Conservation (phyloP, 1,284 basidiomycete species). For the Malassezia slooffiae region DNA sequence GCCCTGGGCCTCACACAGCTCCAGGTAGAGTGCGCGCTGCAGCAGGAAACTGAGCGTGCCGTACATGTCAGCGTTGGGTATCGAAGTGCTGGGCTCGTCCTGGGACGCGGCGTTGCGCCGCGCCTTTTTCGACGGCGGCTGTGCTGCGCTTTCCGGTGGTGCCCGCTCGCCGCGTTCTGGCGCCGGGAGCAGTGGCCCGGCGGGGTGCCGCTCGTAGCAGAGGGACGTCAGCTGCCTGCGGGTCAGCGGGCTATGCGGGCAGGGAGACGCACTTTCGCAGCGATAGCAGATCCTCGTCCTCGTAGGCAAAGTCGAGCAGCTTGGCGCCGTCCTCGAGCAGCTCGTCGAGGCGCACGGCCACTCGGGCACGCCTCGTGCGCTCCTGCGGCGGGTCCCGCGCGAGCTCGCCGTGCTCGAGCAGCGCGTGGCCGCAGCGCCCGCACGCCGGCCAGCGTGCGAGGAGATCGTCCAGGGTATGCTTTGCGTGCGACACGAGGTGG, state of each 20-base stretch:
- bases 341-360: conserved; percentile 73
- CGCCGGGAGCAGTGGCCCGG: too few species aligned
- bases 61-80: conserved; percentile 20
- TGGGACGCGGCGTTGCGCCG: background rate
- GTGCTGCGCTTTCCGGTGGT: too few species aligned
- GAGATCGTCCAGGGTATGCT: background rate
- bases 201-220: conserved; percentile 14
- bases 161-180: too few species aligned
- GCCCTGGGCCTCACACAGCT: background rate
- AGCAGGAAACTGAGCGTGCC: conserved; percentile 12
- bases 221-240: conserved; percentile 23
- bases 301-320: conserved; percentile 66
- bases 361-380: conserved; percentile 56
- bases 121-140: background rate
- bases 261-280: conserved; percentile 54
- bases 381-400: conserved; percentile 44
- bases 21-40: conserved; percentile 8
- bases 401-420: conserved; percentile 59
- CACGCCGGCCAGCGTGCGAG: conserved; percentile 9
- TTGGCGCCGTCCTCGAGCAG: conserved; percentile 65
- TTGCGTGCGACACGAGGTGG: background rate
- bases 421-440: conserved; percentile 59
- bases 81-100: background rate
- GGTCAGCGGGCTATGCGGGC: conserved; percentile 13
- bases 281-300: conserved; percentile 59